A percentile compares a stretch with the other conserved stretches of the same genome.
Conservation (phyloP, 1,284 basidiomycete genomes). For the Sphagnurus paluster region DNA sequence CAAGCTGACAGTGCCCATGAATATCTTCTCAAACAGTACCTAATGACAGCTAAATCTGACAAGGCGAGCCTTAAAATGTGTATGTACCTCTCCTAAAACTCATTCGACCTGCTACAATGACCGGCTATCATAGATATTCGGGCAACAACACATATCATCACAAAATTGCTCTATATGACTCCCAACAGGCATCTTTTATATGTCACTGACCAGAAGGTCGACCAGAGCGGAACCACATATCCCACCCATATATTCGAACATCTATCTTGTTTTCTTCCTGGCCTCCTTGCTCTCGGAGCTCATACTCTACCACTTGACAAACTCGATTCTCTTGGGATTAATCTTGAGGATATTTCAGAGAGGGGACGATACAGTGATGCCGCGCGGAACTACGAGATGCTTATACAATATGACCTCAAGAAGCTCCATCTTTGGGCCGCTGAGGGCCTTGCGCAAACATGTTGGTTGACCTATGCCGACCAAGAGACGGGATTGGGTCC, state of each 20-base stretch:
- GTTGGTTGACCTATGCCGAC: constrained; percentile 67
- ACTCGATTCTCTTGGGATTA: constrained; percentile 43
- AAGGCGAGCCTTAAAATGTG: constrained; percentile 52
- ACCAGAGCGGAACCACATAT: constrained; percentile 24
- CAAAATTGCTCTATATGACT: constrained; percentile 65
- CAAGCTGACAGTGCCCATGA: constrained; percentile 74
- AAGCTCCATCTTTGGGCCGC: constrained; percentile 67
- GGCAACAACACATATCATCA: constrained; percentile 59
- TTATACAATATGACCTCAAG: constrained; percentile 53
- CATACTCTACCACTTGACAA: constrained; percentile 56
- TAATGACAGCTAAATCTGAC: constrained; percentile 48
- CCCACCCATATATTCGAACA: constrained; percentile 68
- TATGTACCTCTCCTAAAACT: constrained; percentile 7
- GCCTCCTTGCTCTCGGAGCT: constrained; percentile 72
- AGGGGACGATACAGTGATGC: constrained; percentile 41
- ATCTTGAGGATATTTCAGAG: constrained; percentile 29
- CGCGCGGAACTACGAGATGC: constrained; percentile 38
- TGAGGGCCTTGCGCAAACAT: constrained; percentile 65
- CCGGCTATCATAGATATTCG: constrained; percentile 51
- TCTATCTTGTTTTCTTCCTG: constrained; percentile 77
- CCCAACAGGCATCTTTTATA: constrained; percentile 68
- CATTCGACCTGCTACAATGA: not conserved
- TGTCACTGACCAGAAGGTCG: constrained; percentile 54
- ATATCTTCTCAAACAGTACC: constrained; percentile 67
- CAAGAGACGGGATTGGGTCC: constrained; percentile 61